Evolutionary conservation across 2,329 filamentous ascomycete genomes (phyloP).

Genomic region (Penicillium occitanis): DNA sequence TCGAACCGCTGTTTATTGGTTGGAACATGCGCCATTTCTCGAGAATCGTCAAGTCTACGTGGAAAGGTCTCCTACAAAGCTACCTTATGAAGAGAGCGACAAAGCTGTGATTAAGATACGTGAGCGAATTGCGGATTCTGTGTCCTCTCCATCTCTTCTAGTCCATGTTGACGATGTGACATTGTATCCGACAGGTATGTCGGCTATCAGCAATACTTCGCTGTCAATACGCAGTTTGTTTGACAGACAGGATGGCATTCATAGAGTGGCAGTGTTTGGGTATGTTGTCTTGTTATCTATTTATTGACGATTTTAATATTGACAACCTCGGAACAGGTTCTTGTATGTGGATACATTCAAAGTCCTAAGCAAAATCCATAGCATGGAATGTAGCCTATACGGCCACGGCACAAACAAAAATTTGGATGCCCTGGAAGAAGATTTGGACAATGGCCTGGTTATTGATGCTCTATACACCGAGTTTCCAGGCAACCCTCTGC

Average conservation of each 20-base stretch:
- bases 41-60: background rate
- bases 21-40: slow-evolving; percentile 14
- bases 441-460: slow-evolving; percentile 4
- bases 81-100: slow-evolving; percentile 1
- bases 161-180: slow-evolving; percentile 1
- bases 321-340: background rate
- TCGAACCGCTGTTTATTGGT: slow-evolving; percentile 15
- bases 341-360: slow-evolving; percentile 19
- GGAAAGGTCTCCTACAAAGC: background rate
- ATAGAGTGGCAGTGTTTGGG: slow-evolving; percentile 16
- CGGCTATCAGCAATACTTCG: slow-evolving; percentile 16
- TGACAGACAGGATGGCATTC: background rate
- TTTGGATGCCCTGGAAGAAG: slow-evolving; percentile 19
- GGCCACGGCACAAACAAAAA: slow-evolving; percentile 19
- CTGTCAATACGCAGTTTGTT: slow-evolving; percentile 11
- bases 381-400: slow-evolving; percentile 16
- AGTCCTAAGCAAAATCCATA: slow-evolving; percentile 11
- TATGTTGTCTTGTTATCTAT: background rate
- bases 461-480: slow-evolving; percentile 20
- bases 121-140: background rate
- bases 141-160: background rate
- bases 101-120: background rate
- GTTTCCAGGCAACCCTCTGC: slow-evolving; percentile 21
- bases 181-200: slow-evolving; percentile 14
- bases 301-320: background rate